Conservation (phyloP, 73 alveolate genomes). For the Urostyla sp. region DNA sequence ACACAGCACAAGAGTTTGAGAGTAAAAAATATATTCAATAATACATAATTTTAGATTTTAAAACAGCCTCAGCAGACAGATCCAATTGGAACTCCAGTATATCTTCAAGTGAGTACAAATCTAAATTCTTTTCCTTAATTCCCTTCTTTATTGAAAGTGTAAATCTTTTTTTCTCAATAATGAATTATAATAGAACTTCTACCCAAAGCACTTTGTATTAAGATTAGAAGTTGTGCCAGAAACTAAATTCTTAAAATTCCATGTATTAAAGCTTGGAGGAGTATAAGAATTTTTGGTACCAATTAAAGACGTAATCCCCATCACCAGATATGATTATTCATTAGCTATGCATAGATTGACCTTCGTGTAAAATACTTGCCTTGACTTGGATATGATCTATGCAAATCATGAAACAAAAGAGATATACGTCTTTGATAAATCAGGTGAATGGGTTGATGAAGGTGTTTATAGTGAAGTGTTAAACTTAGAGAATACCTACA, state of each 20-base stretch:
- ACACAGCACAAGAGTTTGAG: no score
- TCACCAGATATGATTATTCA: slow-evolving; percentile 61
- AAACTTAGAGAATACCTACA: slow-evolving; percentile 60
- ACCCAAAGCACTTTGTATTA: slow-evolving; percentile 52
- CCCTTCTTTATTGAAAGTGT: slow-evolving; percentile 69
- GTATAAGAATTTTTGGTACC: slow-evolving; percentile 62
- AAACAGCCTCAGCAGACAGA: background rate
- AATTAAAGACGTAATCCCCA: slow-evolving; percentile 49
- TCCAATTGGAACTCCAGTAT: slow-evolving; percentile 5
- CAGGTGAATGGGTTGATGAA: slow-evolving; percentile 81
- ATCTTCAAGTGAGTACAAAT: background rate
- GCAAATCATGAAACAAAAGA: slow-evolving; percentile 70
- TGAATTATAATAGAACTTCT: background rate
- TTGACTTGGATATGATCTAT: slow-evolving; percentile 81
- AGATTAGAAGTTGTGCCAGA: slow-evolving; percentile 61
- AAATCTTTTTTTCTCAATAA: background rate
- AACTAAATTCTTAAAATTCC: slow-evolving; percentile 38
- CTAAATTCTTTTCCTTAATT: slow-evolving; percentile 47
- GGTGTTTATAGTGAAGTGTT: slow-evolving; percentile 70
- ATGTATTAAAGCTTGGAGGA: slow-evolving; percentile 57
- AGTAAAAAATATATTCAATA: background rate
- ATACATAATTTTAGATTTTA: background rate
- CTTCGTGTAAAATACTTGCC: slow-evolving; percentile 49
- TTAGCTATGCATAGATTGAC: background rate
- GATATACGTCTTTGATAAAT: slow-evolving; percentile 76